These are phyloP conservation scores for Edaphochlamys debaryana DNA, from an alignment of 139 green algal species.

Conservation along the genomic window DNA sequence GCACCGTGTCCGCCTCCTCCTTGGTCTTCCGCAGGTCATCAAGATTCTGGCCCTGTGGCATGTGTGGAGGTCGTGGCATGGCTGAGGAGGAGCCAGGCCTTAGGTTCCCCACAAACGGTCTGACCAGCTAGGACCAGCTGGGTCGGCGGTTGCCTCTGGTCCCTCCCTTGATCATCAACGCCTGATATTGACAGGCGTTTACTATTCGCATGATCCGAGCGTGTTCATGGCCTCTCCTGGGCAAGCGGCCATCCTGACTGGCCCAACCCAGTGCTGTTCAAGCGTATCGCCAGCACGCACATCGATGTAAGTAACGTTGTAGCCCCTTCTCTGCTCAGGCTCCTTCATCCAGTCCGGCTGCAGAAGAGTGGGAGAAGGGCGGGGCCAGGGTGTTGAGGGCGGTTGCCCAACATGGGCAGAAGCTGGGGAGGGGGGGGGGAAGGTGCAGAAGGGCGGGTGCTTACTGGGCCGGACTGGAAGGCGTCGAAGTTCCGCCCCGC, in stretches of 20 bases:
- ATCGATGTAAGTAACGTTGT: slow-evolving; percentile 23
- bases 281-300: background rate
- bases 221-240: background rate
- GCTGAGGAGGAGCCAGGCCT: background rate
- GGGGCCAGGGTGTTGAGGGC: too few relatives aligned
- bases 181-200: background rate
- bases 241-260: background rate
- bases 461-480: background rate
- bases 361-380: too few relatives aligned
- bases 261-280: background rate
- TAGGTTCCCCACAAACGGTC: background rate
- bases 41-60: slow-evolving; percentile 4
- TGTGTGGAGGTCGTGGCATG: background rate
- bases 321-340: background rate
- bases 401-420: too few relatives aligned
- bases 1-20: background rate
- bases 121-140: background rate
- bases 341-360: slow-evolving; percentile 31
- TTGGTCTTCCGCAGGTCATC: background rate
- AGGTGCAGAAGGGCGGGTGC: too few relatives aligned
- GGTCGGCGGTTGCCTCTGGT: too few relatives aligned
- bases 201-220: too few relatives aligned
- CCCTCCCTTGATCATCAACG: too few relatives aligned
- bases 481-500: slow-evolving; percentile 16
- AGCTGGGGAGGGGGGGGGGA: too few relatives aligned